Evolutionary conservation across 192 early-diverging fungal species (phyloP).

Genomic region (Bifiguratus adelaidae): DNA sequence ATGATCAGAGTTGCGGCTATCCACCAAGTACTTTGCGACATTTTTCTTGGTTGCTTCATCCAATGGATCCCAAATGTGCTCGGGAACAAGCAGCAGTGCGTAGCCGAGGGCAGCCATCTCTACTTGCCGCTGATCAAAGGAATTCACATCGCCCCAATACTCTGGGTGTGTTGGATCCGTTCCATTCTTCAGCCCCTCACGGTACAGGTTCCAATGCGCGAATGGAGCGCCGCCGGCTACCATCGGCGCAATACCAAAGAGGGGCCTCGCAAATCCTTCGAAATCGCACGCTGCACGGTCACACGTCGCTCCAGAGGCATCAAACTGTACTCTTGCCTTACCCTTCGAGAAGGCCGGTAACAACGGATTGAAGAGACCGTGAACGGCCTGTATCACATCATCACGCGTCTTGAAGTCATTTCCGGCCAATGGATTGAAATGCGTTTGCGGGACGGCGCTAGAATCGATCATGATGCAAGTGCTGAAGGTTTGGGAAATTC

Average conservation of each 20-base stretch:
- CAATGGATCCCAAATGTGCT: conserved; percentile 5
- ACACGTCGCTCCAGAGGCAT: not conserved
- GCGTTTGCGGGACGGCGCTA: not conserved
- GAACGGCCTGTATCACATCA: conserved; percentile 2
- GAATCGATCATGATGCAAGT: conserved; percentile 2
- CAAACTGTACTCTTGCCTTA: not conserved
- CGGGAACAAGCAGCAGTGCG: not conserved
- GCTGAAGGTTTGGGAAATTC: not conserved
- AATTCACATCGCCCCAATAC: not conserved
- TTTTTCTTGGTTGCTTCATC: not conserved
- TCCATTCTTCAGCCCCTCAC: not conserved
- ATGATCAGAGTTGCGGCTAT: not conserved
- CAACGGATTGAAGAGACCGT: not conserved
- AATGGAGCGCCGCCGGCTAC: conserved; percentile 1
- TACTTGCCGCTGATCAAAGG: conserved; percentile 2
- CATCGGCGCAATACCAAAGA: conserved; percentile 1
- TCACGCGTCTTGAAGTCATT: conserved; percentile 2
- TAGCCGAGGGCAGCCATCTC: conserved; percentile 2
- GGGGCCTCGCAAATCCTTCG: conserved; percentile 3
- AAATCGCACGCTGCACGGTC: not conserved
- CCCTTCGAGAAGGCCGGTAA: conserved; percentile 1
- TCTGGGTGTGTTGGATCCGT: not conserved
- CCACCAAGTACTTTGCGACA: not conserved
- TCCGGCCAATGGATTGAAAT: conserved; percentile 1
- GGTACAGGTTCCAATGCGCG: not conserved